phyloP scores from a whole-genome alignment of 345 rosid genomes.

The Eucalyptus sp. region DNA sequence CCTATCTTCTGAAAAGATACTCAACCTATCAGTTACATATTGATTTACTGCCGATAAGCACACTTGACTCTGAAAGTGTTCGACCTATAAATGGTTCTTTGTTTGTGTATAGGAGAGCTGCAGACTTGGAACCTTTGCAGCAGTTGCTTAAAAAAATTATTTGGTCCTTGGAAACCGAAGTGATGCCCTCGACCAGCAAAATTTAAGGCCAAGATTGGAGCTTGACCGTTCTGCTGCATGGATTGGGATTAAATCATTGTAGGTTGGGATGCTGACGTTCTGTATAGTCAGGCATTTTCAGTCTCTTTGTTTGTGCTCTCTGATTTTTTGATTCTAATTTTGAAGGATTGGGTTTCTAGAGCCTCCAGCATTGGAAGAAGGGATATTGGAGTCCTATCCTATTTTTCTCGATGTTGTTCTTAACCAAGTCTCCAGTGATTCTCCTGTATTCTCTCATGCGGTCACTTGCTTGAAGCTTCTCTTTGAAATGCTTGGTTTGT shows the following conservation, averaged over 20 bases:
- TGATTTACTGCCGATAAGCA: neutral
- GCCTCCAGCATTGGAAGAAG: conserved; percentile 94
- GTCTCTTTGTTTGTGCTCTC: neutral
- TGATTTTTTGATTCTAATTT: conserved; percentile 3
- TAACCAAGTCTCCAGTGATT: conserved; percentile 82
- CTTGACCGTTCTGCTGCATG: conserved; percentile 71
- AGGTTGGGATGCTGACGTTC: conserved; percentile 7
- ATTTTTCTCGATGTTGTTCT: conserved; percentile 88
- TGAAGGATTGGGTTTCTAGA: conserved; percentile 92
- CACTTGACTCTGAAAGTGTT: neutral
- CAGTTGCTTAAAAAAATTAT: conserved; percentile 72
- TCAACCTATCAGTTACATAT: neutral
- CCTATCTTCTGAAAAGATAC: neutral
- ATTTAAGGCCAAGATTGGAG: conserved; percentile 55
- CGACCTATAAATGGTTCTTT: neutral
- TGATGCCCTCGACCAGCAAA: conserved; percentile 37
- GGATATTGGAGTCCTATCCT: conserved; percentile 86
- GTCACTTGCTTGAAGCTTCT: conserved; percentile 81
- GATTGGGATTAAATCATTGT: conserved; percentile 96
- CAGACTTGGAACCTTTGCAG: conserved; percentile 89
- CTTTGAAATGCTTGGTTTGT: conserved; percentile 84
- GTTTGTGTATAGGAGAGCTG: conserved; percentile 54
- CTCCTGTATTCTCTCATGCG: conserved; percentile 82
- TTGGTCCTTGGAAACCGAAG: conserved; percentile 76
- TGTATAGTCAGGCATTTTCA: neutral